These are phyloP conservation scores for Paraconiothyrium sp. DNA, from an alignment of 2,329 filamentous ascomycete species.

Conservation along the genomic window DNA sequence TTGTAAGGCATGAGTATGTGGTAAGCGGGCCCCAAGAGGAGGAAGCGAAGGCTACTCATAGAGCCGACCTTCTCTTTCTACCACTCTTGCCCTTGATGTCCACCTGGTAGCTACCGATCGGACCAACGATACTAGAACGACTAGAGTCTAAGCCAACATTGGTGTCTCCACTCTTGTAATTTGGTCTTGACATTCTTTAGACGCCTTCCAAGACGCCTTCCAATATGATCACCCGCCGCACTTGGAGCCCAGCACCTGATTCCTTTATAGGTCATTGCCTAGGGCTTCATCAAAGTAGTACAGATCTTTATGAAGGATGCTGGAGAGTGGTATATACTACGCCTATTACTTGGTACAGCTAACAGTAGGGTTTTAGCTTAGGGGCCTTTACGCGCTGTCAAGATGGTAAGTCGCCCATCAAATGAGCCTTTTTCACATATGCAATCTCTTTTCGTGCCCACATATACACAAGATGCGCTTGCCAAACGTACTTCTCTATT, in stretches of 20 bases:
- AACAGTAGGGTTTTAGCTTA: constrained; percentile 16
- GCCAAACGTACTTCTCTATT: constrained; percentile 9
- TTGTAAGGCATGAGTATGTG: not conserved
- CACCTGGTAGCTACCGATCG: constrained; percentile 4
- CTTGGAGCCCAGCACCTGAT: constrained; percentile 44
- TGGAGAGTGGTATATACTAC: constrained; percentile 8
- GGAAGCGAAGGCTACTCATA: constrained; percentile 13
- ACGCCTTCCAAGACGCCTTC: not conserved
- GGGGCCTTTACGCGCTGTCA: constrained; percentile 17
- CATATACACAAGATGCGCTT: constrained; percentile 14
- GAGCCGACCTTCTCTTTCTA: constrained; percentile 15
- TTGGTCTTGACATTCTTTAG: not conserved
- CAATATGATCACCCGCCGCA: constrained; percentile 33
- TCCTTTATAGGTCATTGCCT: constrained; percentile 43
- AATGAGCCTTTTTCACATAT: not conserved
- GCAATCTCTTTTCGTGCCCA: not conserved
- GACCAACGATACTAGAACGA: not conserved
- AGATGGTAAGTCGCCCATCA: not conserved
- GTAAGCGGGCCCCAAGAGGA: constrained; percentile 17
- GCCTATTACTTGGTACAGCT: constrained; percentile 20
- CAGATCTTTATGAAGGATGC: constrained; percentile 36
- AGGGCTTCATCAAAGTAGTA: constrained; percentile 46
- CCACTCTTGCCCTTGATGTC: constrained; percentile 9
- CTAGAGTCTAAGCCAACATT: not conserved
- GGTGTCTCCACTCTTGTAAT: not conserved